Percentiles rank a stretch among this genome's conserved stretches.
phyloP scores from a whole-genome alignment of 352 stramenopile genomes.

The Globisporangium carolinianum region DNA sequence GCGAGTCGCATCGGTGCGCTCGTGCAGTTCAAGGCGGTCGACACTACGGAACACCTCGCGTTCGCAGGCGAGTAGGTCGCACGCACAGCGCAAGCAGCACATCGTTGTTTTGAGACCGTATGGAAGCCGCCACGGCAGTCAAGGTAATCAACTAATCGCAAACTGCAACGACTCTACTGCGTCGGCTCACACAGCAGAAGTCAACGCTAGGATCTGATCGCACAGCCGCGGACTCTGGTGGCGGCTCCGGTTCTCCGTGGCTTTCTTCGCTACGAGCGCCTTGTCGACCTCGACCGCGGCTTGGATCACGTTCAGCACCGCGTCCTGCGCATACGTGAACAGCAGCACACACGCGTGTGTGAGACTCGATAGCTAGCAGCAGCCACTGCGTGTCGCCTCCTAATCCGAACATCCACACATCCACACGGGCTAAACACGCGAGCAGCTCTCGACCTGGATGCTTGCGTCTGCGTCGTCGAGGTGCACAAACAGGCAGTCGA shows the following conservation, averaged over 20 bases:
- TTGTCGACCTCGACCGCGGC: slow-evolving; percentile 56
- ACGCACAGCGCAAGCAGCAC: too few relatives aligned
- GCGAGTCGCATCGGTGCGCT: slow-evolving; percentile 51
- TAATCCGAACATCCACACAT: neutral
- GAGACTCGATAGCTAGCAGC: too few relatives aligned
- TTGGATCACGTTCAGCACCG: slow-evolving; percentile 65
- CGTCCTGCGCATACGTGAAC: slow-evolving; percentile 23
- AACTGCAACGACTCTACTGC: neutral
- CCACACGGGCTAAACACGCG: slow-evolving; percentile 2
- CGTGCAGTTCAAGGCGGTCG: slow-evolving; percentile 46
- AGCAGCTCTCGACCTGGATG: slow-evolving; percentile 51
- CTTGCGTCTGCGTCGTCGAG: slow-evolving; percentile 83
- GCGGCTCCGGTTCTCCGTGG: slow-evolving; percentile 59
- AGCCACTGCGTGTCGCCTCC: too few relatives aligned
- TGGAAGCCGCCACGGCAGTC: too few relatives aligned
- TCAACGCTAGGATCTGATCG: slow-evolving; percentile 53
- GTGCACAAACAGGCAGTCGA: slow-evolving; percentile 89
- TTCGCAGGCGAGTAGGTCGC: slow-evolving; percentile 20
- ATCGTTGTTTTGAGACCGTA: too few relatives aligned
- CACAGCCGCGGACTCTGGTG: slow-evolving; percentile 70
- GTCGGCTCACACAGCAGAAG: slow-evolving; percentile 12
- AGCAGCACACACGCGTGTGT: neutral
- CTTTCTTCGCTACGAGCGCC: slow-evolving; percentile 57
- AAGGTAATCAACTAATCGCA: neutral
- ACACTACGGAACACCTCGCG: slow-evolving; percentile 37